Evolutionary conservation across 257 asterid genomes (phyloP).

Genomic region (Salvia hispanica): DNA sequence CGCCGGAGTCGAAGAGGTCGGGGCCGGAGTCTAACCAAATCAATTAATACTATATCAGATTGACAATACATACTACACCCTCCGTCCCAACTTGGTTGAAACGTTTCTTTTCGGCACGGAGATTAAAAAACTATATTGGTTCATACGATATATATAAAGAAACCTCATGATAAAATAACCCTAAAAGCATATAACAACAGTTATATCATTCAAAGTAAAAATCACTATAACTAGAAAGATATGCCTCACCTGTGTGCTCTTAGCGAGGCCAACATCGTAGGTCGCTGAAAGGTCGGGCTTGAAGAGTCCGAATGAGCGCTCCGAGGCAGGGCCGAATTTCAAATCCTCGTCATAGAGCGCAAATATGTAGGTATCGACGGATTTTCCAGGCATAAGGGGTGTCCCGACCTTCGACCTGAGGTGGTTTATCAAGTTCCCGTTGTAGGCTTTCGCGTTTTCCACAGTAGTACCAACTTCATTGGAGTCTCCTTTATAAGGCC

Average conservation of each 20-base stretch:
- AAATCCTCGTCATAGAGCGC: constrained; percentile 90
- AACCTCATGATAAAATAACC: too few species aligned
- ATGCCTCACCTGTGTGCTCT: constrained; percentile 54
- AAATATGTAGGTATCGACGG: constrained; percentile 87
- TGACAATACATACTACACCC: background rate
- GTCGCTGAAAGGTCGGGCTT: constrained; percentile 66
- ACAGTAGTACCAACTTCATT: constrained; percentile 77
- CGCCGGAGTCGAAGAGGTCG: constrained; percentile 42
- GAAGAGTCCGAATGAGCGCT: constrained; percentile 80
- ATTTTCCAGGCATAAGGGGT: constrained; percentile 94
- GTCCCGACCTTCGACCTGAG: constrained; percentile 86
- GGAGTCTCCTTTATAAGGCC: constrained; percentile 97
- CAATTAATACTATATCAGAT: constrained; percentile 23
- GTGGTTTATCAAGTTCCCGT: constrained; percentile 84
- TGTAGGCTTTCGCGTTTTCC: constrained; percentile 87
- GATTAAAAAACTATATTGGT: too few species aligned
- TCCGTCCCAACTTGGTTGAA: too few species aligned
- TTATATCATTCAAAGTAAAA: too few species aligned
- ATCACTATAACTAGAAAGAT: background rate
- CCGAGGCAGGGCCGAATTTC: constrained; percentile 89
- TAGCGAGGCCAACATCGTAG: constrained; percentile 68
- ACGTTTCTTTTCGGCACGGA: too few species aligned
- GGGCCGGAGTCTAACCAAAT: constrained; percentile 54
- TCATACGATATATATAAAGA: too few species aligned
- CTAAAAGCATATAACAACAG: too few species aligned